These are phyloP conservation scores for Rosa hybrid DNA, from an alignment of 331 rosid species.

Conservation along the genomic window DNA sequence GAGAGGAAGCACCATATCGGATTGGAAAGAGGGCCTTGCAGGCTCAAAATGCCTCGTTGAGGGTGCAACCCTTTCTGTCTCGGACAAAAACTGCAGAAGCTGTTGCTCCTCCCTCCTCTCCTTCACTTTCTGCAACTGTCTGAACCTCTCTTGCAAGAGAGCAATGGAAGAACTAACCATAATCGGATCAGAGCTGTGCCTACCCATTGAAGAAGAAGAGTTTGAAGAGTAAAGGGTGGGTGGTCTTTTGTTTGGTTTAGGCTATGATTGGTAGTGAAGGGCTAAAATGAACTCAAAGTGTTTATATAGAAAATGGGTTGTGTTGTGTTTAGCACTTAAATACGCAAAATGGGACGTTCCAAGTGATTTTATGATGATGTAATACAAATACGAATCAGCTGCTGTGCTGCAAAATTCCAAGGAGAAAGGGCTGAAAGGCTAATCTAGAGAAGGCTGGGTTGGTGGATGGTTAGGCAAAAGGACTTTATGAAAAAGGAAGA, in stretches of 20 bases:
- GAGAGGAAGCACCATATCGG: constrained; percentile 27
- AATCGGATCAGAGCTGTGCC: constrained; percentile 56
- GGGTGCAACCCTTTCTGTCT: constrained; percentile 29
- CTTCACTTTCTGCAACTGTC: constrained; percentile 85
- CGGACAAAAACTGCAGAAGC: constrained; percentile 48
- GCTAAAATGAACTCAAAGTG: constrained; percentile 37
- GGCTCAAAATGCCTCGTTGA: constrained; percentile 32
- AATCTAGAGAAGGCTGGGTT: constrained; percentile 53
- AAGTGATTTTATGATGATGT: constrained; percentile 32
- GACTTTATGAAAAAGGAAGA: constrained; percentile 60
- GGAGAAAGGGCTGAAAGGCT: constrained; percentile 44
- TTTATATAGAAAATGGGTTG: constrained; percentile 41
- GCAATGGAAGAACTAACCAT: constrained; percentile 76
- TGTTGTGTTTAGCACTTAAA: constrained; percentile 28
- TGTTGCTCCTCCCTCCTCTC: constrained; percentile 82
- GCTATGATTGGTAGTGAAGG: constrained; percentile 51
- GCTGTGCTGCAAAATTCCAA: constrained; percentile 51
- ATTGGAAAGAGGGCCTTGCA: constrained; percentile 32
- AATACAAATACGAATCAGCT: constrained; percentile 57
- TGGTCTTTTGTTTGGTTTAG: constrained; percentile 37
- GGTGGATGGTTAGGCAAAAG: constrained; percentile 62
- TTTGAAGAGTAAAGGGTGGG: constrained; percentile 20
- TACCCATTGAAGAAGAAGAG: constrained; percentile 52
- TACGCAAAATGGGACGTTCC: background rate
- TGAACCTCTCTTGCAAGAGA: constrained; percentile 91